These are phyloP conservation scores for Pseudotsuga menziesii DNA, from an alignment of 75 land plant species.

Conservation along the genomic window DNA sequence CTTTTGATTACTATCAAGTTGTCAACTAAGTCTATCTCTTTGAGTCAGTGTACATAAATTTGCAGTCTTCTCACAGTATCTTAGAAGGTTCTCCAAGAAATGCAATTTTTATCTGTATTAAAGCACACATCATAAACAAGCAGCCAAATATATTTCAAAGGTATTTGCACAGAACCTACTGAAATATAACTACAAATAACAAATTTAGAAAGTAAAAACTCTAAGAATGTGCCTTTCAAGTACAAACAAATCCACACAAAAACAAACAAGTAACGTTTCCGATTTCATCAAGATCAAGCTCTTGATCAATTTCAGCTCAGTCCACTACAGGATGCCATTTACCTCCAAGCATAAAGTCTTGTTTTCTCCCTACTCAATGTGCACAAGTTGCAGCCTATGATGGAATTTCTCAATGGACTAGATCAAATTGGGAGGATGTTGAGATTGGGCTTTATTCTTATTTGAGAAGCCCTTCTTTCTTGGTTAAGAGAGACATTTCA, in stretches of 20 bases:
- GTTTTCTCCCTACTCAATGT: constrained; percentile 23
- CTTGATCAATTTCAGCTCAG: constrained; percentile 32
- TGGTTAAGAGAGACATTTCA: constrained; percentile 4
- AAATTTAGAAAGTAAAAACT: background rate
- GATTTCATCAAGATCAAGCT: constrained; percentile 33
- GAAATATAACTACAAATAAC: background rate
- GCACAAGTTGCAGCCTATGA: constrained; percentile 55
- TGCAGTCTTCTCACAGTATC: too few relatives aligned
- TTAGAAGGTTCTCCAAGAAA: constrained; percentile 38
- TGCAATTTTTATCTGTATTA: constrained; percentile 28
- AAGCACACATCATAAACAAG: background rate
- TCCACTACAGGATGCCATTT: constrained; percentile 33
- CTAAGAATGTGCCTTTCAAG: background rate
- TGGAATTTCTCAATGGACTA: constrained; percentile 20
- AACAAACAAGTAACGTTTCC: constrained; percentile 21
- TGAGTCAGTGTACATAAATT: too few relatives aligned
- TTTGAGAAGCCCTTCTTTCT: constrained; percentile 2
- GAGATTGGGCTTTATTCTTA: constrained; percentile 9
- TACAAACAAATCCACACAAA: background rate
- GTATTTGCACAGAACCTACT: background rate
- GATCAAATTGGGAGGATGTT: constrained; percentile 19
- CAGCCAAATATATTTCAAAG: background rate
- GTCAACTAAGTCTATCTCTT: too few relatives aligned
- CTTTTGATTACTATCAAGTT: too few relatives aligned
- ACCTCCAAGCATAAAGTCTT: constrained; percentile 38